Evolutionary conservation across 2,329 filamentous ascomycete genomes (phyloP), one percentile per base, ranked within the genome.

Genomic region (Cordyceps militaris): DNA sequence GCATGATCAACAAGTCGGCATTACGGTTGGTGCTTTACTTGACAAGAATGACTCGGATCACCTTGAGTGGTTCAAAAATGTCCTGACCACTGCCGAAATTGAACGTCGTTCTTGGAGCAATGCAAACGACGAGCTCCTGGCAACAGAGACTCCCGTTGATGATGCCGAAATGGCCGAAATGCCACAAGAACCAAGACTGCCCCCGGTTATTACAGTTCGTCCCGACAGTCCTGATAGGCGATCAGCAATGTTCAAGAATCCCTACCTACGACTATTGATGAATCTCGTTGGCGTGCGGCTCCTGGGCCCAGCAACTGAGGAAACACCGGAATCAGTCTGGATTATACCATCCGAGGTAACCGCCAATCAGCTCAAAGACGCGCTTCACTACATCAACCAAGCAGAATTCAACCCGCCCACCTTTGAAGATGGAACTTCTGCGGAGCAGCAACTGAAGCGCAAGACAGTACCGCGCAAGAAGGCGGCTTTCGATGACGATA

Each of bases 241-340:
- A 52, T 80, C 79, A 23, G 87, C 90, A 26, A 85, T 96, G 73
- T 95, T 95, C 76, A 95, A 91, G 68, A 95, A 97, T 70, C 86
- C 89, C 10, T 87, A 93, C 66, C 79, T 97, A 2, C 87, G 92
- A 34, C 83, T 97, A 1, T 80, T 99, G 3, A 87, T 97, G 81
- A 86, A 79, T 1, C 78, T 94, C 0, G 78, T 87, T 19, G 89
- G 88, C 0, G 82, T 95, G 61, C 79, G 87, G 65, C 79, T 86
- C 4, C 70, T 80, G 9, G 71, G 73, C 0, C 75, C 78, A 0
- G 71, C 70, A 0, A 65, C 78, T 3, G 86, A 91, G 43, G 89
- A 96, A 66, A 86, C 89, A 3, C 79, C 82, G 1, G 88, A 93
- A 59, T 86, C 88, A 1, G 76, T 79, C 1, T 97, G 94, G 94